Base-by-base conservation (phyloP, 352 stramenopile species). In the Pythium oligandrum region DNA sequence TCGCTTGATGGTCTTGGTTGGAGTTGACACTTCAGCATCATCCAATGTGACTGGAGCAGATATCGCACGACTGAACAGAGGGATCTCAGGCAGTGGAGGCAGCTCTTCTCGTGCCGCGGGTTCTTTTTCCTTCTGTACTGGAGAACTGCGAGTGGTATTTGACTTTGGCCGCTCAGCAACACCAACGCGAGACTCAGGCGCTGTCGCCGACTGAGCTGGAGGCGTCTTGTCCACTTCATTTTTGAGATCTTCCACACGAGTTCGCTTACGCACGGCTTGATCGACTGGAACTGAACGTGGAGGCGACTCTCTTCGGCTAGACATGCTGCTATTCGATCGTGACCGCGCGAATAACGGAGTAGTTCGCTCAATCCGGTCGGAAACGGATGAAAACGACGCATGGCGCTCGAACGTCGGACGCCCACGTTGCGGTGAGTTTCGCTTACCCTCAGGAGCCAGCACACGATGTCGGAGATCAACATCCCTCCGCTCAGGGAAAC, bases 31-130 rank as follows among this genome's bases (percentile, higher is more conserved):
- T 0, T 50, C 47, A 3, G 63, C 57, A 32, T 71, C 69, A 7
- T 53, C 40, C 4, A 40, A 1, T n/a, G 6, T 53, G 10, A 45
- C 17, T 3, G 57, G 34, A 9, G 48, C 11, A 11, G 59, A 36
- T 37, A 51, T 32, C 2, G 53, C 44, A 11, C 54, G 42, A 30
- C 40, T 44, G 7, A 70, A 46, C 2, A 59, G 38, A 35, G 81
- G 81, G 32, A 92, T 92, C 38, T 88, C 70, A 6, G 78, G 81
- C 12, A 91, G 56, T 30, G 66, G 65, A 58, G 81, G 78, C 1
- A 83, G 55, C 36, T 89, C 78, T 63, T 91, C 81, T 39, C 61
- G 62, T 30, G 44, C 33, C 2, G 8, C 32, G 7, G 35, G 7
- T 3, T 56, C 57, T 10, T 36, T 59, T 30, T 55, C 57, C 0